phyloP scores from a whole-genome alignment of 495 filamentous ascomycete genomes.

The Apiosordaria backusii region DNA sequence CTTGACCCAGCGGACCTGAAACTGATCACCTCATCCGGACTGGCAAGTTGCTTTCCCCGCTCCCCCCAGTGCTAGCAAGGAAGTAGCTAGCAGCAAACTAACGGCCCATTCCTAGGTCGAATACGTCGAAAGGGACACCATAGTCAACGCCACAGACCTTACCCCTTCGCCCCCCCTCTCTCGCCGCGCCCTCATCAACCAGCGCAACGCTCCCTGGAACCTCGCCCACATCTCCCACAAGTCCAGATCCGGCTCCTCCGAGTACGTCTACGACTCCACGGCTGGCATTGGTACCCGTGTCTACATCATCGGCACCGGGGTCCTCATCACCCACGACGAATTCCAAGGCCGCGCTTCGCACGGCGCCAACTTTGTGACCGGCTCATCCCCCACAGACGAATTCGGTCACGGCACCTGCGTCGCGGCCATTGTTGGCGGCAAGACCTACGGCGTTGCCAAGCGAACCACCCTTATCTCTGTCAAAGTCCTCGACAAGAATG shows the following conservation, averaged over 20 bases:
- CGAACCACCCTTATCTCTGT: conserved; percentile 59
- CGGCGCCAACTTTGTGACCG: conserved; percentile 52
- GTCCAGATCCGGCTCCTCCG: conserved; percentile 36
- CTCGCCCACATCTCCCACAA: conserved; percentile 54
- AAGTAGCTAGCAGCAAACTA: neutral
- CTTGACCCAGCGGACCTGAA: conserved; percentile 9
- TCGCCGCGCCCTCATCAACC: conserved; percentile 13
- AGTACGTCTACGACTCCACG: conserved; percentile 27
- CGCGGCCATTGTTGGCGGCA: conserved; percentile 56
- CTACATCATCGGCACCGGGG: conserved; percentile 59
- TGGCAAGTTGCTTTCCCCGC: neutral
- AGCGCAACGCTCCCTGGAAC: conserved; percentile 44
- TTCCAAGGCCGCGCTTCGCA: conserved; percentile 53
- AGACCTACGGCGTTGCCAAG: conserved; percentile 63
- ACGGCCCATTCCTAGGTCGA: conserved; percentile 15
- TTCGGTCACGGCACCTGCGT: conserved; percentile 65
- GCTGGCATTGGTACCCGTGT: conserved; percentile 14
- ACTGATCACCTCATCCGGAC: conserved; percentile 3
- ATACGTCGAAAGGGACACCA: neutral
- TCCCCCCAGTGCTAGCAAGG: neutral
- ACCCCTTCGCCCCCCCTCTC: neutral
- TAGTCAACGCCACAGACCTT: neutral
- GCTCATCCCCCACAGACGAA: conserved; percentile 41
- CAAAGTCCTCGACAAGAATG: conserved; percentile 53
- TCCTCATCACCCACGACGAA: conserved; percentile 49